Conservation (phyloP, 441 rosid genomes). For the Bocquillonia castaneifolia region DNA sequence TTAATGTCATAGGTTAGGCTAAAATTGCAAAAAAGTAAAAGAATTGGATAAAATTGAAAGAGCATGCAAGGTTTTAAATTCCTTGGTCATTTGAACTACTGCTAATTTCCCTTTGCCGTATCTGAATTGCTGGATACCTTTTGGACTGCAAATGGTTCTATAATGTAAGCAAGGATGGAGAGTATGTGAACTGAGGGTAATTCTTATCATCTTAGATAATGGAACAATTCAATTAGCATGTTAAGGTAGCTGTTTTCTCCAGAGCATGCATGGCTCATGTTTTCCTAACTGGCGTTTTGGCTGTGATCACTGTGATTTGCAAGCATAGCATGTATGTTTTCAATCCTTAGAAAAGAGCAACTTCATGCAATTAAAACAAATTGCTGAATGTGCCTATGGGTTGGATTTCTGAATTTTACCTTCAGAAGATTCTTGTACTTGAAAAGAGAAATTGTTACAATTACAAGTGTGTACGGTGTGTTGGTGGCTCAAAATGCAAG, state of each 20-base stretch:
- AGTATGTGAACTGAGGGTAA: neutral
- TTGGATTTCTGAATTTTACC: neutral
- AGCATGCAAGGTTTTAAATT: neutral
- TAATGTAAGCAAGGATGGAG: neutral
- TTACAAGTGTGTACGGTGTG: neutral
- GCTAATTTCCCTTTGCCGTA: neutral
- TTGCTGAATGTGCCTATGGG: neutral
- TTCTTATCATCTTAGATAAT: neutral
- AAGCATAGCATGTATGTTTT: neutral
- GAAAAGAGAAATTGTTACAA: neutral
- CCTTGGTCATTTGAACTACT: neutral
- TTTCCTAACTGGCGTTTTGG: neutral
- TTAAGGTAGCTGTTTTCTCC: neutral
- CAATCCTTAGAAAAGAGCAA: neutral
- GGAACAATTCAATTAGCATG: constrained; percentile 5
- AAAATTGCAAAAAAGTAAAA: neutral
- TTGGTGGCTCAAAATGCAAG: neutral
- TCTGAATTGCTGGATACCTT: neutral
- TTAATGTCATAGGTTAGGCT: neutral
- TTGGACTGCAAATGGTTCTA: constrained; percentile 4
- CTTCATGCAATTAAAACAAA: neutral
- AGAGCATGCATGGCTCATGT: neutral
- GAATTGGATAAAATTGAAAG: neutral
- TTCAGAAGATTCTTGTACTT: constrained; percentile 10
- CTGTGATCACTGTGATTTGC: neutral